These are phyloP conservation scores for Penicillium atrosanguineum DNA, from an alignment of 495 filamentous ascomycete genomes.

Conservation along the genomic window DNA sequence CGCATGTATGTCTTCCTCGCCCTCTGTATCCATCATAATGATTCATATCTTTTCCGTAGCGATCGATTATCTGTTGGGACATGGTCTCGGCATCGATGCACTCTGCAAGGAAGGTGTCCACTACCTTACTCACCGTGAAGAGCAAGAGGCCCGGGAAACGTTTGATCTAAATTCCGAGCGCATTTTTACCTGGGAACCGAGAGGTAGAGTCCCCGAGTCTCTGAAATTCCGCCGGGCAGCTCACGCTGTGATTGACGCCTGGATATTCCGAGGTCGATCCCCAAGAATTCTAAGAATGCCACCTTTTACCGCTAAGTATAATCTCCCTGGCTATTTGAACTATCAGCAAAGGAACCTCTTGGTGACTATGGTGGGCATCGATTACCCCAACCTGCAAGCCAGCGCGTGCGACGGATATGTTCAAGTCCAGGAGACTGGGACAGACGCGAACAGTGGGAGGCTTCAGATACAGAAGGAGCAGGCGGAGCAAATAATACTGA, in stretches of 20 bases:
- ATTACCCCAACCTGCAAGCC: too few species aligned
- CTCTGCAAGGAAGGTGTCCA: constrained; percentile 59
- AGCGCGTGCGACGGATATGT: too few species aligned
- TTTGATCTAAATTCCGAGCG: constrained; percentile 24
- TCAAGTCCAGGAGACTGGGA: constrained; percentile 49
- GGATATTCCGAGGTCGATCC: constrained; percentile 41
- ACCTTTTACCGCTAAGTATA: too few species aligned
- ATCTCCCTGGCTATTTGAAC: too few species aligned
- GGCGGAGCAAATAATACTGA: constrained; percentile 41
- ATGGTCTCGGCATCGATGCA: constrained; percentile 60
- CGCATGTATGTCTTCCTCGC: constrained; percentile 34
- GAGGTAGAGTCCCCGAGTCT: constrained; percentile 52
- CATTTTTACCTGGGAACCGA: constrained; percentile 44
- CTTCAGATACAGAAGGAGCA: constrained; percentile 34
- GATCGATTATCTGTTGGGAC: constrained; percentile 58
- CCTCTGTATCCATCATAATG: not conserved
- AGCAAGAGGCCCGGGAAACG: constrained; percentile 36
- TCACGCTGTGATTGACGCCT: constrained; percentile 48
- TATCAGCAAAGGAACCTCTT: too few species aligned
- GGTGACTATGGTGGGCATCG: too few species aligned
- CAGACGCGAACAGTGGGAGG: constrained; percentile 43
- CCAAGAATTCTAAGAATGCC: too few species aligned
- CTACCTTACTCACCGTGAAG: constrained; percentile 70
- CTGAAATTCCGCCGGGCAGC: constrained; percentile 53
- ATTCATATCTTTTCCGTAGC: constrained; percentile 33